phyloP scores from a whole-genome alignment of 2,329 filamentous ascomycete genomes.

The Alternaria brassicicola region DNA sequence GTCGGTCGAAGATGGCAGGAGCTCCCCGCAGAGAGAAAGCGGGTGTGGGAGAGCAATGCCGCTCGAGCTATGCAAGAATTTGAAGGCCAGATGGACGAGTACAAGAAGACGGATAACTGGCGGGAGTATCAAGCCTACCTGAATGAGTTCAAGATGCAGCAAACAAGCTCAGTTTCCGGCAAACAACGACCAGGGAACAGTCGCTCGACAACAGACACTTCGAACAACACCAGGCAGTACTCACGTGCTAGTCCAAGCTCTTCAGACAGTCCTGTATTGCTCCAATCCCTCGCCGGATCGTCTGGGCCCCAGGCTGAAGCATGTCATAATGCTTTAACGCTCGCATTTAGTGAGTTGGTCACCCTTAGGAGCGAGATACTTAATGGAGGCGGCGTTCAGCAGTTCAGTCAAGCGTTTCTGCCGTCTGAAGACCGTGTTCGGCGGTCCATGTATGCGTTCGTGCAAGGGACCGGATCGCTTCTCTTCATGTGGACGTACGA shows the following conservation, averaged over 20 bases:
- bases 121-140: constrained; percentile 47
- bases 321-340: constrained; percentile 44
- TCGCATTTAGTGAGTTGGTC: constrained; percentile 45
- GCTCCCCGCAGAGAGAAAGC: constrained; percentile 45
- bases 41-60: constrained; percentile 48
- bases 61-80: constrained; percentile 48
- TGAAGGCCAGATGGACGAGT: constrained; percentile 49
- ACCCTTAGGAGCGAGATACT: constrained; percentile 42
- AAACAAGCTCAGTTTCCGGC: constrained; percentile 22
- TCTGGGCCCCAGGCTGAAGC: constrained; percentile 32
- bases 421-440: constrained; percentile 38
- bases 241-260: constrained; percentile 39
- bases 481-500: constrained; percentile 45
- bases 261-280: constrained; percentile 36
- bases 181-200: constrained; percentile 28
- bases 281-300: constrained; percentile 29
- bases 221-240: constrained; percentile 28
- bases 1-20: constrained; percentile 49
- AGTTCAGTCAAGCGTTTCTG: constrained; percentile 37
- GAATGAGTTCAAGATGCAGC: constrained; percentile 43
- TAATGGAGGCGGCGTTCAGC: constrained; percentile 19
- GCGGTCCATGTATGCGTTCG: constrained; percentile 44
- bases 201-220: constrained; percentile 31
- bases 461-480: constrained; percentile 45
- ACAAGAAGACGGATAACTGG: constrained; percentile 48